Evolutionary conservation across 1,139 yeast species (phyloP), one percentile per base, ranked within the genome.

Genomic region (Candida smagusa): DNA sequence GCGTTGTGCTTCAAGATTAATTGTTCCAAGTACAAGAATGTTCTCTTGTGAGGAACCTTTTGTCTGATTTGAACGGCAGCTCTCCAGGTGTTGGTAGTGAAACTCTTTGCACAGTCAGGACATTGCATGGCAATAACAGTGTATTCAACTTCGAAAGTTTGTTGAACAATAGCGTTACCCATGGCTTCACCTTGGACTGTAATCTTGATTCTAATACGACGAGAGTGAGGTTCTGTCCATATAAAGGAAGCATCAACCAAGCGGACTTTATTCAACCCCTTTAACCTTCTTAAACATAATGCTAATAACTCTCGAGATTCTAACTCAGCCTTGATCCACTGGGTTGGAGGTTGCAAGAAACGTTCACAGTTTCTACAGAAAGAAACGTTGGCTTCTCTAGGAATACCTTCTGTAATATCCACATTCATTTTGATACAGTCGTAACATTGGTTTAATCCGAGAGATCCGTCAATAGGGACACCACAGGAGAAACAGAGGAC

Each of bases 181-280:
- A 88, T 81, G 28, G 96, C 96, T 64, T 92, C 98, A 46, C 97
- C 97, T 63, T 92, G 98, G 12, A 92, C 96, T 0, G 98, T 88
- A 36, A 94, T 65, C 56, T 89, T 90, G 46, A 92, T 79, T 59
- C 90, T 79, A 48, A 92, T 79, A 72, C 98, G 82, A 61, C 98
- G 81, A 22, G 97, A 90, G 62, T 92, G 99, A 1, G 99, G 98
- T 64, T 92, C 99, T 1, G 99, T 92, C 99, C 99, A 92, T 45
- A 92, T 81, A 54, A 92, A 92, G 4, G 90, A 78, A 6, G 98
- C 98, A 67, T 94, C 98, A 24, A 90, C 80, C 43, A 92, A 72
- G 49, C 98, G 74, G 36, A 90, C 94, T 54, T 88, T 89, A 47
- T 79, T 83, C 50, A 94, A 72, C 38, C 98, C 98, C 53, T 84